Base-by-base conservation (phyloP, 352 stramenopile species). In the Lagenidium giganteum region DNA sequence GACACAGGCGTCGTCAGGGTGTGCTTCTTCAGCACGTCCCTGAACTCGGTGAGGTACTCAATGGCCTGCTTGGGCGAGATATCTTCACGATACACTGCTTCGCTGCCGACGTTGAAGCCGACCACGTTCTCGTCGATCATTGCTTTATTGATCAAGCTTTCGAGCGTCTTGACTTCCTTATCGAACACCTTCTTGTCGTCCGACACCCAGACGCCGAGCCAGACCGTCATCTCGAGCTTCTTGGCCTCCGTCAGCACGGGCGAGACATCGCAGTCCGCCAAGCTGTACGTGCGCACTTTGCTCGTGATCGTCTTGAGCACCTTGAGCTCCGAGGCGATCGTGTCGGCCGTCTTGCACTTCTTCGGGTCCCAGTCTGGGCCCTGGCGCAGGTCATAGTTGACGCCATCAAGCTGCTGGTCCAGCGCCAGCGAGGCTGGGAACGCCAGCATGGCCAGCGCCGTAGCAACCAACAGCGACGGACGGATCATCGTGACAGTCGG, bases 341-440 rank as follows among this genome's bases (percentile, higher is more conserved):
- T 79, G 16, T 43, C 22, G n/a, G 57, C 49, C 18, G 47, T 51
- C 63, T 93, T 93, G 73, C 80, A 93, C 60, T 86, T 87, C 56
- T 45, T 61, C 13, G 77, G 21, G 45, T 85, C 80, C 77, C 77
- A 93, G 74, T 93, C 80, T 0, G 80, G 48, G 20, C 77, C 77
- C 36, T 85, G 72, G 31, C 80, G 80, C 49, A 88, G 51, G 54
- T 93, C 79, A 58, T 87, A 93, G 67, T 93, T 93, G 56, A 93
- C 42, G 4, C 80, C 80, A 47, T 87, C 85, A 44, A 93, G 67
- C 57, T 69, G 53, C 61, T 83, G 63, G 61, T 90, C 75, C 35
- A 89, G 59, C 48, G 77, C 77, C n/a, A 48, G 43, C 5, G 70
- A 49, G 39, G 21, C 25, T 14, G 59, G 44, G 9, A 50, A 45